Evolutionary conservation across 2,329 filamentous ascomycete genomes (phyloP).

Genomic region (Penicillium sp.): DNA sequence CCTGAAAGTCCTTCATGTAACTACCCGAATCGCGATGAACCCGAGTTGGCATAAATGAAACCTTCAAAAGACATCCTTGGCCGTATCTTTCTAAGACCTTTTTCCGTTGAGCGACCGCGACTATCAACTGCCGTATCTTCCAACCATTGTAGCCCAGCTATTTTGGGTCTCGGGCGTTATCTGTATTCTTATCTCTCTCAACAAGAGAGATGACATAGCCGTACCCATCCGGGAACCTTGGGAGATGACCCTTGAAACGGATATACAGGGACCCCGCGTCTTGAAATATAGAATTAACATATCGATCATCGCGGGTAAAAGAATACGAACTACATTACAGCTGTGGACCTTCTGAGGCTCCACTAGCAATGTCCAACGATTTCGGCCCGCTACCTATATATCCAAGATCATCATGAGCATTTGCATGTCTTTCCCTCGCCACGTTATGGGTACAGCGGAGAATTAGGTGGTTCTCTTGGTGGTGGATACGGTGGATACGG

Average conservation of each 20-base stretch:
- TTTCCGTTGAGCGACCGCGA: too few species aligned
- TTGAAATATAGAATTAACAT: background rate
- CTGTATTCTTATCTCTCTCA: too few species aligned
- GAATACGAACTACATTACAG: background rate
- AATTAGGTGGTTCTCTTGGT: background rate
- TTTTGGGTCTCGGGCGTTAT: too few species aligned
- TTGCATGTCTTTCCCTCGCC: slow-evolving; percentile 15
- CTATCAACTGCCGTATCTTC: too few species aligned
- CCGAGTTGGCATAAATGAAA: background rate
- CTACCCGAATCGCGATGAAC: background rate
- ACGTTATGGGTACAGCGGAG: background rate
- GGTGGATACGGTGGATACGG: slow-evolving; percentile 5
- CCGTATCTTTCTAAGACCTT: too few species aligned
- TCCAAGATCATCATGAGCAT: slow-evolving; percentile 8
- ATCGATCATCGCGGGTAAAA: too few species aligned
- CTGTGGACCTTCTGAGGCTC: background rate
- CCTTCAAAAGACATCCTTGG: too few species aligned
- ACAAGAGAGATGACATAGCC: too few species aligned
- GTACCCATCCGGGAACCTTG: too few species aligned
- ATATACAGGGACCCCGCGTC: background rate
- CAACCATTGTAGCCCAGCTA: too few species aligned
- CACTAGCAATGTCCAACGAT: background rate
- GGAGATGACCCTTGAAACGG: background rate
- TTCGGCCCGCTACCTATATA: background rate
- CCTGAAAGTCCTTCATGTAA: too few species aligned